These are phyloP conservation scores for Firmiana major DNA, from an alignment of 345 rosid species.

Conservation along the genomic window DNA sequence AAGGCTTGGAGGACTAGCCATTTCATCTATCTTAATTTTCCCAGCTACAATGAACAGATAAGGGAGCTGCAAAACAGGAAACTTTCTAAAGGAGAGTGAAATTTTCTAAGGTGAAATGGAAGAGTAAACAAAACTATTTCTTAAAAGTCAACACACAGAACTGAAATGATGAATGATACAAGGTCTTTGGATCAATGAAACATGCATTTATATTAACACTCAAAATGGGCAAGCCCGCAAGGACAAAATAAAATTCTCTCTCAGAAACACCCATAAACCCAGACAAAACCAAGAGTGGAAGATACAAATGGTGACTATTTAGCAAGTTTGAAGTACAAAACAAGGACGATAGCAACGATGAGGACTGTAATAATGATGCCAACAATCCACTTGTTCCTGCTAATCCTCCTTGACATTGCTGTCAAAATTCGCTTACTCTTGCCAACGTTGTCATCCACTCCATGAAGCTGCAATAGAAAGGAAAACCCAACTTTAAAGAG, in stretches of 20 bases:
- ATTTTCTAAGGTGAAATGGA: background rate
- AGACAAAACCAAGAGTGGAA: conserved; percentile 5
- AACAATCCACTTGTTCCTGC: conserved; percentile 81
- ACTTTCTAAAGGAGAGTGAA: background rate
- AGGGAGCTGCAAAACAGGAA: background rate
- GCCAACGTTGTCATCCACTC: conserved; percentile 83
- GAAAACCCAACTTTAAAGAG: background rate
- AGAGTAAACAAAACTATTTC: background rate
- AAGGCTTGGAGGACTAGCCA: conserved; percentile 23
- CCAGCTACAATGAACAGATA: background rate
- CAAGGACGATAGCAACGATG: conserved; percentile 43
- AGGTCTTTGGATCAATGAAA: background rate
- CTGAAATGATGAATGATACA: background rate
- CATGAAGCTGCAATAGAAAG: conserved; percentile 58
- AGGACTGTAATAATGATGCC: conserved; percentile 55
- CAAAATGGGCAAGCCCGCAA: conserved; percentile 12
- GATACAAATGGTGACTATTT: conserved; percentile 22
- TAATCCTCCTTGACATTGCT: conserved; percentile 74
- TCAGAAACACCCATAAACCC: conserved; percentile 12
- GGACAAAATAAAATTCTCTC: background rate
- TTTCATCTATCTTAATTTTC: conserved; percentile 23
- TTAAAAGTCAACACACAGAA: background rate
- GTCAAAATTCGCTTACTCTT: conserved; percentile 85
- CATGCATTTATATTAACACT: conserved; percentile 2
- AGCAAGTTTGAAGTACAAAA: conserved; percentile 75